Percentiles rank a stretch among this genome's conserved stretches.
Conservation (phyloP, 371 early-diverging fungal genomes). For the Entomophthora muscae region DNA sequence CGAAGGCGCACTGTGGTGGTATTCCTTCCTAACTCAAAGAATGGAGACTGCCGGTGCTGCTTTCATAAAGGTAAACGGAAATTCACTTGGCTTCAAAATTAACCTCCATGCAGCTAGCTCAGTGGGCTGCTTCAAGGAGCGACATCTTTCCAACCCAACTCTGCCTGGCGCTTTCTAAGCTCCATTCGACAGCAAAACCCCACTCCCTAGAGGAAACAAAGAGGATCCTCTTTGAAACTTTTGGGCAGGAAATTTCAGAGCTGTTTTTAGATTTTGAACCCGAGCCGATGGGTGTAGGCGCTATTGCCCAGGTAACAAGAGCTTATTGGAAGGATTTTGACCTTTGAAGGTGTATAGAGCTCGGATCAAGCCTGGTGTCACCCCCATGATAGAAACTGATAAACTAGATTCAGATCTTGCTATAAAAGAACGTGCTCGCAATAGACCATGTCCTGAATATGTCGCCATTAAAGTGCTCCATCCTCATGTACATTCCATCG, state of each 20-base stretch:
- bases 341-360: constrained; percentile 14
- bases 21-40: constrained; percentile 44
- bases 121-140: constrained; percentile 88
- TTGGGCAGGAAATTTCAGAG: constrained; percentile 38
- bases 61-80: constrained; percentile 57
- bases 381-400: background rate
- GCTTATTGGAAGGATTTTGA: constrained; percentile 29
- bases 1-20: constrained; percentile 66
- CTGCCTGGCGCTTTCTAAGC: constrained; percentile 49
- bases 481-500: constrained; percentile 48
- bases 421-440: constrained; percentile 8
- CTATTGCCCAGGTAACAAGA: constrained; percentile 84
- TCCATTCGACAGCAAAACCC: constrained; percentile 67
- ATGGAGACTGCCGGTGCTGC: constrained; percentile 83
- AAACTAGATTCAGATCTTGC: constrained; percentile 9
- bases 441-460: constrained; percentile 17
- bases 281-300: constrained; percentile 79
- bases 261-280: constrained; percentile 58
- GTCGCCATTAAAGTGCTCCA: constrained; percentile 92
- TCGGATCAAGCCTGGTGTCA: constrained; percentile 7
- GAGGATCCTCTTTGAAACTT: constrained; percentile 33
- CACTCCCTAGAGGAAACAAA: constrained; percentile 56
- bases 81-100: background rate
- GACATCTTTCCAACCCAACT: constrained; percentile 76
- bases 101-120: constrained; percentile 42